A percentile compares a stretch with the other conserved stretches of the same genome.
These are phyloP conservation scores for Gastrolobium villosum DNA, from an alignment of 306 rosid genomes.

Conservation along the genomic window DNA sequence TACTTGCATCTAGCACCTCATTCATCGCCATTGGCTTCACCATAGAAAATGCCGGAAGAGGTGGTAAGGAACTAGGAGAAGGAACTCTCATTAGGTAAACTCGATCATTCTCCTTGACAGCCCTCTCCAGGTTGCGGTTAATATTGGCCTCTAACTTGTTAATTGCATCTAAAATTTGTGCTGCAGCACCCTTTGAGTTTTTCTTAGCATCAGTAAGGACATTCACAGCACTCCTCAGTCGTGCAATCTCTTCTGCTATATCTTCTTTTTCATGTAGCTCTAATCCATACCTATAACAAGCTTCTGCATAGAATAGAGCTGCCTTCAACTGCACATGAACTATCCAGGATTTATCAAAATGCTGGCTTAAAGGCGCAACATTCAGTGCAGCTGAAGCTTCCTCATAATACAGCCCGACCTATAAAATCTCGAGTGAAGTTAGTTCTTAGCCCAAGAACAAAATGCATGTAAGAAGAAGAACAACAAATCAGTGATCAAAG, in stretches of 20 bases:
- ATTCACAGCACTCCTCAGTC: conserved; percentile 73
- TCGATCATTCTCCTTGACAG: conserved; percentile 95
- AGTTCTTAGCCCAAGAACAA: conserved; percentile 34
- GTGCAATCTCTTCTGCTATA: conserved; percentile 93
- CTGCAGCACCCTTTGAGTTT: conserved; percentile 83
- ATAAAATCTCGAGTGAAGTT: conserved; percentile 44
- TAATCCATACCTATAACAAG: conserved; percentile 84
- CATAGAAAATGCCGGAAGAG: conserved; percentile 88
- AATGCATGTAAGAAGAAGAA: conserved; percentile 31
- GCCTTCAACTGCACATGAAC: conserved; percentile 91
- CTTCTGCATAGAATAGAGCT: conserved; percentile 83
- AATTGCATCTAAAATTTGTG: conserved; percentile 87
- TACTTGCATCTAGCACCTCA: conserved; percentile 95
- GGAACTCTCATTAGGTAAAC: conserved; percentile 99
- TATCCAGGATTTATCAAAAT: conserved; percentile 93
- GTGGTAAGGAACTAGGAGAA: conserved; percentile 68
- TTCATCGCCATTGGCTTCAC: conserved; percentile 91
- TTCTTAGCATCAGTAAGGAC: conserved; percentile 77
- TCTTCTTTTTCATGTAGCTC: conserved; percentile 96
- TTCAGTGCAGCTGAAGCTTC: conserved; percentile 88
- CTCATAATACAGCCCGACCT: conserved; percentile 96
- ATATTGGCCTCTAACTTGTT: conserved; percentile 81
- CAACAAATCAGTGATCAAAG: neutral
- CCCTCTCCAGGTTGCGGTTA: conserved; percentile 90
- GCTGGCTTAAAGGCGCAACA: conserved; percentile 80